Evolutionary conservation across 768 basidiomycete genomes (phyloP).

Genomic region (Mycena galopus): DNA sequence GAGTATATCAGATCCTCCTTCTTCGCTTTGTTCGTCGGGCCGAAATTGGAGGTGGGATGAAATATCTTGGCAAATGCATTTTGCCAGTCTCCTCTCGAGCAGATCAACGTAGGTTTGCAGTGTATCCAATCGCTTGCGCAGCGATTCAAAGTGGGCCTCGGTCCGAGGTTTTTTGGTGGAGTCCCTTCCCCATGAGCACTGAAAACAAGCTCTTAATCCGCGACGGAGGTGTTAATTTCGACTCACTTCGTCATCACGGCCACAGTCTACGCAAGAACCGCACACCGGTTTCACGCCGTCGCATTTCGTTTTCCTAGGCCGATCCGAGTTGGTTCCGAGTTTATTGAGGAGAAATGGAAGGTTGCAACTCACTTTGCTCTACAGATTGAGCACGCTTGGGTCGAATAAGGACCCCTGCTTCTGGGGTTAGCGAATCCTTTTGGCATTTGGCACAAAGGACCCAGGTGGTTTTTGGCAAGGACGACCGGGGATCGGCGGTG

Average conservation of each 20-base stretch:
- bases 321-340: too few relatives aligned
- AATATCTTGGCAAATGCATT: slow-evolving; percentile 32
- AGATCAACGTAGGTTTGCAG: slow-evolving; percentile 24
- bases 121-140: slow-evolving; percentile 26
- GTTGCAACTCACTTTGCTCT: slow-evolving; percentile 3
- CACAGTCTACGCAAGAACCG: slow-evolving; percentile 22
- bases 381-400: slow-evolving; percentile 20
- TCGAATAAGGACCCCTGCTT: slow-evolving; percentile 7
- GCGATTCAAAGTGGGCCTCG: slow-evolving; percentile 35
- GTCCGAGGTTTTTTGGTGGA: slow-evolving; percentile 21
- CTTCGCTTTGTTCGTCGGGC: slow-evolving; percentile 8
- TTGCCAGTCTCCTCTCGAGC: slow-evolving; percentile 21
- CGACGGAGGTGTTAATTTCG: not conserved
- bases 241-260: slow-evolving; percentile 23
- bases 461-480: too few relatives aligned
- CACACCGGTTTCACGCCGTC: slow-evolving; percentile 34
- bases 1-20: slow-evolving; percentile 7
- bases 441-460: slow-evolving; percentile 15
- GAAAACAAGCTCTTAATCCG: not conserved
- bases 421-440: not conserved
- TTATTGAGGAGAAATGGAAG: not conserved
- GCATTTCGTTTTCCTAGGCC: slow-evolving; percentile 32
- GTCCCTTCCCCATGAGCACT: slow-evolving; percentile 35
- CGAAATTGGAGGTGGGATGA: slow-evolving; percentile 25
- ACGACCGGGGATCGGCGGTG: too few relatives aligned